Percentiles rank a stretch among this genome's conserved stretches.
phyloP scores from a whole-genome alignment of 805 yeast species.

The Isabelozyma rhagii region DNA sequence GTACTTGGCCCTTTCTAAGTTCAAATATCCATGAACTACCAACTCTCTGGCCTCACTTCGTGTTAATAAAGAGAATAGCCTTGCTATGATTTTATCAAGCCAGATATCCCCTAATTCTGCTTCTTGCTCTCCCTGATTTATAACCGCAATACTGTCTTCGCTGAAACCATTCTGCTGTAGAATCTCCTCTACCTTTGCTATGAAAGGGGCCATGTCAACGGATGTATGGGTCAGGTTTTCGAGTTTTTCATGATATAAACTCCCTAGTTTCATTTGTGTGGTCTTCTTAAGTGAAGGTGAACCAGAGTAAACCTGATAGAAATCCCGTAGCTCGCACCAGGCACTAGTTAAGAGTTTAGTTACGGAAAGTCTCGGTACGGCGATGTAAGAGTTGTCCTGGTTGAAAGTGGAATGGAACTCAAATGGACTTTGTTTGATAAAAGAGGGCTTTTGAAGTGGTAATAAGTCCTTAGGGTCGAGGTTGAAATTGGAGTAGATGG shows the following conservation, averaged over 20 bases:
- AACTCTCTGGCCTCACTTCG: slow-evolving; percentile 62
- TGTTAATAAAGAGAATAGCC: slow-evolving; percentile 39
- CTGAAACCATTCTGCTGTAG: not conserved
- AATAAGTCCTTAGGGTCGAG: not conserved
- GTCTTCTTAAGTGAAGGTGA: slow-evolving; percentile 26
- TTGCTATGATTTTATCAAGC: slow-evolving; percentile 37
- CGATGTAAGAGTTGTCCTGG: slow-evolving; percentile 17
- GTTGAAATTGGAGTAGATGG: too few species aligned
- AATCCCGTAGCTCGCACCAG: slow-evolving; percentile 68
- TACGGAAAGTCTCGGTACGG: slow-evolving; percentile 48
- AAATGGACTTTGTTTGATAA: slow-evolving; percentile 17
- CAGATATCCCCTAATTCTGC: slow-evolving; percentile 28
- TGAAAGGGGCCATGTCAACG: slow-evolving; percentile 11
- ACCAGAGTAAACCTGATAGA: slow-evolving; percentile 51
- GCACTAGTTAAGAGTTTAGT: slow-evolving; percentile 54
- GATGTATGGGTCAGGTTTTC: slow-evolving; percentile 47
- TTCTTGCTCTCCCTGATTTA: not conserved
- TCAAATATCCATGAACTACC: slow-evolving; percentile 50
- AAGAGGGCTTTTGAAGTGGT: slow-evolving; percentile 12
- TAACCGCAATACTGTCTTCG: too few species aligned
- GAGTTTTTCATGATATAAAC: slow-evolving; percentile 41
- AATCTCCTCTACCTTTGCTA: slow-evolving; percentile 1
- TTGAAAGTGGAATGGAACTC: slow-evolving; percentile 22
- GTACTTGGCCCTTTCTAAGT: slow-evolving; percentile 21
- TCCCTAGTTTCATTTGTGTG: slow-evolving; percentile 46